Base-by-base conservation (phyloP, 768 basidiomycete genomes). In the Dendrothele bispora region DNA sequence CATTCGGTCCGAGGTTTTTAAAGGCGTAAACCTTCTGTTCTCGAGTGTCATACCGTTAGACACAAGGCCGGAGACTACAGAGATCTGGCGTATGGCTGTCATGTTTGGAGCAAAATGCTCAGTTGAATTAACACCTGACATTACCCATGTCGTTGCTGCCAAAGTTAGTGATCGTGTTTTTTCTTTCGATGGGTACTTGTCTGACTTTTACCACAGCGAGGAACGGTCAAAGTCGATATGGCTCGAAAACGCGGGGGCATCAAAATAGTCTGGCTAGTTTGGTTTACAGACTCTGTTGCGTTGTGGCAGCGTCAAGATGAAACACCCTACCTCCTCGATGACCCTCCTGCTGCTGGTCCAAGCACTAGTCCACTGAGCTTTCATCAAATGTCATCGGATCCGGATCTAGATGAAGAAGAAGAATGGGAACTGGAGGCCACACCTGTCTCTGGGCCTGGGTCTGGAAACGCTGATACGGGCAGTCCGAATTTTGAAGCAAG, bases 31-130 rank as follows among this genome's bases (percentile, higher is more conserved):
- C 59, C 79, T 99, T 26, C 74, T 95, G 28, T 98, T 99, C 67
- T 98, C 95, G 1, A 91, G 94, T 48, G 83, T 99, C 32, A 94
- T 98, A 47, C 94, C 95, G 4, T 78, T 95, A n/a, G 87, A 92
- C 57, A 84, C 83, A 3, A 74, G 70, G 47, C 88, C 91, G 29
- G 86, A 93, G 63, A 73, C 75, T 39, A 89, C 80, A 42, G 91
- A 93, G 57, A 82, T 92, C 41, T 95, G 92, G 92, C 76, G 80
- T 55, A 75, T 86, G 62, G 92, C 95, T 11, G 76, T 79, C 39
- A 85, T 88, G 68, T 98, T 97, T 57, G 95, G 95, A 7, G 95
- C 95, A 2, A 74, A 72, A 39, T 91, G 87, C 64, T 78, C 83
- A 39, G 84, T 78, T 14, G 84, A 91, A 53, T 62, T 97, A 32